These are phyloP conservation scores for Lathyrus oleraceus DNA, from an alignment of 306 rosid species.

Conservation along the genomic window DNA sequence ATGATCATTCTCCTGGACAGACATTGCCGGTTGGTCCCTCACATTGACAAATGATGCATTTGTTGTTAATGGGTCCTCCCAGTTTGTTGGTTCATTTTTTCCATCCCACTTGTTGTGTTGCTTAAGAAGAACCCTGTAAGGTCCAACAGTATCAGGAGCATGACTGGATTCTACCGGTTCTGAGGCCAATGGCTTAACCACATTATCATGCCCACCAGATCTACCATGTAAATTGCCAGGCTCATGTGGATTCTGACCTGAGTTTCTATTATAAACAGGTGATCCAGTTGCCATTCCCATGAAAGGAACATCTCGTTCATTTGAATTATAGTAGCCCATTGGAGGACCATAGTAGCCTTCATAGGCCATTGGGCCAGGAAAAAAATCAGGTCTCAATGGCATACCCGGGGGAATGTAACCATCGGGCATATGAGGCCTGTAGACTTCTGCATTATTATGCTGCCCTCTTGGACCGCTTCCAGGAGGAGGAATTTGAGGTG, in stretches of 20 bases:
- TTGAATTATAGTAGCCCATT: slow-evolving; percentile 66
- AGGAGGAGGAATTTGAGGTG: slow-evolving; percentile 62
- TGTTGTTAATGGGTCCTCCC: slow-evolving; percentile 44
- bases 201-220: slow-evolving; percentile 52
- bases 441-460: slow-evolving; percentile 80
- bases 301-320: slow-evolving; percentile 70
- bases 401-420: slow-evolving; percentile 66
- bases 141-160: slow-evolving; percentile 57
- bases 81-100: slow-evolving; percentile 55
- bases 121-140: slow-evolving; percentile 81
- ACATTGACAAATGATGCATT: slow-evolving; percentile 40
- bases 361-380: slow-evolving; percentile 66
- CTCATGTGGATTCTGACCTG: slow-evolving; percentile 56
- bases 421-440: slow-evolving; percentile 80
- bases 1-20: slow-evolving; percentile 57
- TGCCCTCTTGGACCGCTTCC: slow-evolving; percentile 69
- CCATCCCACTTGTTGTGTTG: slow-evolving; percentile 58
- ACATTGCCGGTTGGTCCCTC: slow-evolving; percentile 46
- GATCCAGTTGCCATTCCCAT: slow-evolving; percentile 74
- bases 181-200: slow-evolving; percentile 44
- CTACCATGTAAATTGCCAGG: slow-evolving; percentile 57
- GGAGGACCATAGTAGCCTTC: slow-evolving; percentile 75
- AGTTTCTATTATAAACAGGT: slow-evolving; percentile 55
- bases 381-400: slow-evolving; percentile 84
- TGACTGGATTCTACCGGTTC: slow-evolving; percentile 63